These are phyloP conservation scores for Phlegmacium glaucopus DNA, from an alignment of 768 basidiomycete genomes.

Conservation along the genomic window DNA sequence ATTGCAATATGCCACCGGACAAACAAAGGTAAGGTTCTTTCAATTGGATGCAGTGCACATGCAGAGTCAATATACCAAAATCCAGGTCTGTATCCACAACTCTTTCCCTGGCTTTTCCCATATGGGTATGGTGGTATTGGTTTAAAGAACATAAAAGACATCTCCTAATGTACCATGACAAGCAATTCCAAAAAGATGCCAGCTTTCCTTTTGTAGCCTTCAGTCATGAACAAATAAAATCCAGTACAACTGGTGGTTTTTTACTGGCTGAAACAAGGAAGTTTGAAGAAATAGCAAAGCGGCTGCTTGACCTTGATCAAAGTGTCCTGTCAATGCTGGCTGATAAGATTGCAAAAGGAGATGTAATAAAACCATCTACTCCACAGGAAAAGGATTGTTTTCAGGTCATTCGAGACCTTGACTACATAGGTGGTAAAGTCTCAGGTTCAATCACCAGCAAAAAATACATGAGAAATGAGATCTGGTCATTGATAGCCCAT, in stretches of 20 bases:
- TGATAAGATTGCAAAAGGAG: slow-evolving; percentile 16
- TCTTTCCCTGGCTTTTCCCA: slow-evolving; percentile 39
- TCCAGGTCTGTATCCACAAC: slow-evolving; percentile 33
- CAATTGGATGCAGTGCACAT: slow-evolving; percentile 21
- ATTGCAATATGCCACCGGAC: slow-evolving; percentile 24
- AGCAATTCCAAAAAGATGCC: slow-evolving; percentile 6
- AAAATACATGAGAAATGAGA: slow-evolving; percentile 25
- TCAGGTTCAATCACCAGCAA: slow-evolving; percentile 22
- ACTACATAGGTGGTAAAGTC: slow-evolving; percentile 21
- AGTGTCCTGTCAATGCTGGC: slow-evolving; percentile 14
- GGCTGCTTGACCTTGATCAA: slow-evolving; percentile 20
- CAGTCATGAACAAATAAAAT: slow-evolving; percentile 28
- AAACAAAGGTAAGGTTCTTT: slow-evolving; percentile 20
- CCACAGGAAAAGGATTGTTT: slow-evolving; percentile 21
- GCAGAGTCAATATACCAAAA: slow-evolving; percentile 32
- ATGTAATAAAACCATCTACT: slow-evolving; percentile 12
- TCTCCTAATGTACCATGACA: slow-evolving; percentile 32
- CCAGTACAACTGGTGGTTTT: slow-evolving; percentile 20
- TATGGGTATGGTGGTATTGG: slow-evolving; percentile 33
- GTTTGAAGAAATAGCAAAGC: slow-evolving; percentile 21
- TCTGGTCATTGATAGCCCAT: slow-evolving; percentile 26
- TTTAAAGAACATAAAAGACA: slow-evolving; percentile 18
- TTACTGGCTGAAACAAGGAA: slow-evolving; percentile 20
- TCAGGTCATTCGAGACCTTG: slow-evolving; percentile 21
- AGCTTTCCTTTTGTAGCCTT: slow-evolving; percentile 8